phyloP scores from a whole-genome alignment of 2,329 filamentous ascomycete genomes.

The Ambrosiella xylebori region DNA sequence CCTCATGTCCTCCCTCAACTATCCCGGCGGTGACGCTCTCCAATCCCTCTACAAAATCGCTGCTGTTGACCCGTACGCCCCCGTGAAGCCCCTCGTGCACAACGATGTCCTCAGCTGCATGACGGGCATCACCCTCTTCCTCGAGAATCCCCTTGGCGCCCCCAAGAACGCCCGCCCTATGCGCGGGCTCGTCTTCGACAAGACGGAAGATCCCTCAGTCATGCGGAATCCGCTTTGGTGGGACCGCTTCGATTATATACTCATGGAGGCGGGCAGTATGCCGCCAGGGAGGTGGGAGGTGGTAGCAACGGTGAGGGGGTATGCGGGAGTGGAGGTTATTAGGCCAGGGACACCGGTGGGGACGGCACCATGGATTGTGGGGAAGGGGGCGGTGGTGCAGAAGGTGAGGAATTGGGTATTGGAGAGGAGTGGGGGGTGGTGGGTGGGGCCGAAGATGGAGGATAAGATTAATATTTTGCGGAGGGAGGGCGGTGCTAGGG shows the following conservation, averaged over 20 bases:
- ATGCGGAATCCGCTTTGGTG: slow-evolving; percentile 38
- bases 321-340: slow-evolving; percentile 40
- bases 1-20: slow-evolving; percentile 72
- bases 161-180: slow-evolving; percentile 17
- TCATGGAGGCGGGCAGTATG: slow-evolving; percentile 35
- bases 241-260: slow-evolving; percentile 44
- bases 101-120: slow-evolving; percentile 52
- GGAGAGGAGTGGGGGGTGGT: slow-evolving; percentile 40
- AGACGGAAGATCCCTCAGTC: slow-evolving; percentile 36
- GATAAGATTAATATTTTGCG: slow-evolving; percentile 25
- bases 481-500: slow-evolving; percentile 5
- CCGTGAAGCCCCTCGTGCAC: slow-evolving; percentile 27
- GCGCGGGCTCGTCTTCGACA: slow-evolving; percentile 33
- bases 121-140: slow-evolving; percentile 53
- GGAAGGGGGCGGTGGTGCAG: slow-evolving; percentile 26
- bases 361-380: slow-evolving; percentile 22
- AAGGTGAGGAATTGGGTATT: slow-evolving; percentile 26
- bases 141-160: slow-evolving; percentile 27
- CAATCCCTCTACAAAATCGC: slow-evolving; percentile 29
- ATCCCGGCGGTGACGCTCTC: slow-evolving; percentile 76
- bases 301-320: slow-evolving; percentile 39
- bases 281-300: slow-evolving; percentile 37
- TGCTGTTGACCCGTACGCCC: slow-evolving; percentile 14
- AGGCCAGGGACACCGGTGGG: slow-evolving; percentile 25
- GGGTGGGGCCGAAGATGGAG: slow-evolving; percentile 44